These are phyloP conservation scores for Myotisia sp. DNA, from an alignment of 2,329 filamentous ascomycete genomes.

Conservation along the genomic window DNA sequence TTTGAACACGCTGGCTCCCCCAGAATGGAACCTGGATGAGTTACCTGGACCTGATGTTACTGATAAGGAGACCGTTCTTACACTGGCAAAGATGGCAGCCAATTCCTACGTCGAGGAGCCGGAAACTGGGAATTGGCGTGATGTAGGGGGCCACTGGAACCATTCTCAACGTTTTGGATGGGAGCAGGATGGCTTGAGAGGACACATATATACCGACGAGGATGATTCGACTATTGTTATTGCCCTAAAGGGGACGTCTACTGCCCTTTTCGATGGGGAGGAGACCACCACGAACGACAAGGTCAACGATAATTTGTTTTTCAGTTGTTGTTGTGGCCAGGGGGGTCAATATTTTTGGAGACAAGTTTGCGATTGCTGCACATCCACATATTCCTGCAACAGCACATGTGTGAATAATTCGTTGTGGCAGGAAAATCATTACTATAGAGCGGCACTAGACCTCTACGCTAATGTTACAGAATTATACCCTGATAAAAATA, in stretches of 20 bases:
- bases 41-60: conserved; percentile 66
- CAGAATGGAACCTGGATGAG: conserved; percentile 72
- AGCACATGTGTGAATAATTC: conserved; percentile 70
- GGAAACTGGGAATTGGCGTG: conserved; percentile 63
- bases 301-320: conserved; percentile 92
- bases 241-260: conserved; percentile 78
- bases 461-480: conserved; percentile 86
- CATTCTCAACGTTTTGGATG: conserved; percentile 83
- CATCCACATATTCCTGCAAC: conserved; percentile 77
- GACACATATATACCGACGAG: conserved; percentile 82
- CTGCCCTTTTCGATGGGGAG: conserved; percentile 88
- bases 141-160: conserved; percentile 67
- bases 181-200: conserved; percentile 74
- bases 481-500: conserved; percentile 65
- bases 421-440: conserved; percentile 68
- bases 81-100: conserved; percentile 72
- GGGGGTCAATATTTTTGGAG: conserved; percentile 82
- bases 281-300: conserved; percentile 97
- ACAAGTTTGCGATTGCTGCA: conserved; percentile 86
- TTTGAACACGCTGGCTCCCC: conserved; percentile 52
- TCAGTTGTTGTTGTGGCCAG: conserved; percentile 93
- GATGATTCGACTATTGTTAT: conserved; percentile 78
- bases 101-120: conserved; percentile 74
- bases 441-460: conserved; percentile 78
- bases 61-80: conserved; percentile 71